Conservation (phyloP, 345 rosid species). For the Lenwebbia sp. region DNA sequence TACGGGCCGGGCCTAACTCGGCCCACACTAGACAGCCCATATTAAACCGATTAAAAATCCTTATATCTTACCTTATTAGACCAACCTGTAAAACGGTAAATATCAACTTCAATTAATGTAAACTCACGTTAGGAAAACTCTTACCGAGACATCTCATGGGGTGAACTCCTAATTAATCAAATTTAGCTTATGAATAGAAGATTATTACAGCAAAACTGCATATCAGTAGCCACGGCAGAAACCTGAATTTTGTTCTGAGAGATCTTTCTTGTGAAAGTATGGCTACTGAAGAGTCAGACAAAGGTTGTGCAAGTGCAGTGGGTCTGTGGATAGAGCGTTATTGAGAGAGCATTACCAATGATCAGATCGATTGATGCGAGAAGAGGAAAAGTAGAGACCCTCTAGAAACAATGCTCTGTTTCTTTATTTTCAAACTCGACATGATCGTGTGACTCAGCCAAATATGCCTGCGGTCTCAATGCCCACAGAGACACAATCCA, state of each 20-base stretch:
- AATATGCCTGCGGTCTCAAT: neutral
- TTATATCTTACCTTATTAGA: neutral
- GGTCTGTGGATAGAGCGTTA: neutral
- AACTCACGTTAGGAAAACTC: too few species aligned
- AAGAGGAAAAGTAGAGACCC: neutral
- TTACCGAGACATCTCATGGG: neutral
- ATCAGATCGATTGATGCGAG: neutral
- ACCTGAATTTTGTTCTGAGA: neutral
- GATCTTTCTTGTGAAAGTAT: too few species aligned
- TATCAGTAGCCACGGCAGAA: neutral
- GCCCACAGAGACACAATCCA: neutral
- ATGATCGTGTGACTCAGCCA: neutral
- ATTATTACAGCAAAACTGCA: neutral
- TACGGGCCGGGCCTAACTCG: too few species aligned
- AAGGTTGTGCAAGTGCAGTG: neutral
- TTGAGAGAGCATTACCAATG: neutral
- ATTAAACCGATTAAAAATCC: too few species aligned
- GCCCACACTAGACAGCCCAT: too few species aligned
- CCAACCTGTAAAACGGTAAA: too few species aligned
- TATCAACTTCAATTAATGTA: too few species aligned
- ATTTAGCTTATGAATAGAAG: neutral
- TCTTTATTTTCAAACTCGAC: neutral
- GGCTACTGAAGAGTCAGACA: neutral
- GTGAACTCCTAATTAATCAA: neutral
- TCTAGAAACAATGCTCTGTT: neutral